Percentiles rank a stretch among this genome's conserved stretches.
phyloP scores from a whole-genome alignment of 352 stramenopile species.

The Saprolegnia parasitica region DNA sequence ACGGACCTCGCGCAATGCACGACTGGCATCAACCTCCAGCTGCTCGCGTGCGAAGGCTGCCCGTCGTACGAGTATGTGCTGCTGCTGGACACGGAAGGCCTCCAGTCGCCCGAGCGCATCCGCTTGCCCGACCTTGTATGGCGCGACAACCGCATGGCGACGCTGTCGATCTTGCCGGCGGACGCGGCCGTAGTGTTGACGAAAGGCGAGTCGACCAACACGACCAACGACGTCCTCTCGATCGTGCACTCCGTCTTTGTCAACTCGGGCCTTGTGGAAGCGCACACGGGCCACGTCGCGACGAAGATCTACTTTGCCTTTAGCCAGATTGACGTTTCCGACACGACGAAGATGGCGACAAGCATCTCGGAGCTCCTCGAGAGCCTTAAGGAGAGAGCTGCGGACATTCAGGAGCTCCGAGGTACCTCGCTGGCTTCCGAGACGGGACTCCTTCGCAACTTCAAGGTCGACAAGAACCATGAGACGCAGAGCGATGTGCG shows the following conservation, averaged over 20 bases:
- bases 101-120: not conserved
- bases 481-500: not conserved
- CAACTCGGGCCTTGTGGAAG: not conserved
- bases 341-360: not conserved
- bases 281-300: not conserved
- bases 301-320: slow-evolving; percentile 11
- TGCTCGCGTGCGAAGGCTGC: not conserved
- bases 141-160: slow-evolving; percentile 11
- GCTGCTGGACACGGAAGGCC: slow-evolving; percentile 11
- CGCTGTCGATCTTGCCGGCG: not conserved
- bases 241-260: not conserved
- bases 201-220: not conserved
- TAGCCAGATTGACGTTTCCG: not conserved
- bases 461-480: not conserved
- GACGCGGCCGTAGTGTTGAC: not conserved
- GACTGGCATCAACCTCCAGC: not conserved
- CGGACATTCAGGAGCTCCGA: not conserved
- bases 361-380: not conserved
- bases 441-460: not conserved
- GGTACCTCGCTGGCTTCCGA: not conserved
- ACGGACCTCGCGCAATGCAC: not conserved
- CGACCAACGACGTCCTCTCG: not conserved
- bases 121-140: not conserved
- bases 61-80: not conserved
- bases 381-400: not conserved